Evolutionary conservation across 257 asterid genomes (phyloP).

Genomic region (Solanum appendiculatum): DNA sequence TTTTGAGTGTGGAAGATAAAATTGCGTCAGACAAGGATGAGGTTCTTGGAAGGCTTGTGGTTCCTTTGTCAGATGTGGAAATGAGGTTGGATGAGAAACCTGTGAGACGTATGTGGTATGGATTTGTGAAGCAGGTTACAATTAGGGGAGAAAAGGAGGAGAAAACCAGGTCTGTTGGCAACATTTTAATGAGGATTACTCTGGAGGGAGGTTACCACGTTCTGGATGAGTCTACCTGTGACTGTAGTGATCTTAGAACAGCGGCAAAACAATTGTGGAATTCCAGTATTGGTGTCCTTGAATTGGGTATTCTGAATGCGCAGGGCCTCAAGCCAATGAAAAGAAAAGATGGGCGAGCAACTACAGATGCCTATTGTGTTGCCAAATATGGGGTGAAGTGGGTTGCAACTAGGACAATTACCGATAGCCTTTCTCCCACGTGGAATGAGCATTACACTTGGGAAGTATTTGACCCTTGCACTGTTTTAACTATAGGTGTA

Average conservation of each 20-base stretch:
- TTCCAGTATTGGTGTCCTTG: conserved; percentile 53
- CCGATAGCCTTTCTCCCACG: conserved; percentile 53
- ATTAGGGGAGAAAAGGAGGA: conserved; percentile 47
- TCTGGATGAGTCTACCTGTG: conserved; percentile 51
- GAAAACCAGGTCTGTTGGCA: conserved; percentile 51
- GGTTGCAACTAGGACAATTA: conserved; percentile 60
- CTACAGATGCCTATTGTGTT: conserved; percentile 69
- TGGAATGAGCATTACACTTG: conserved; percentile 78
- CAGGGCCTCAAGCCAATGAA: conserved; percentile 56
- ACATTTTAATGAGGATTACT: conserved; percentile 41
- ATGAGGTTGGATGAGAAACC: conserved; percentile 48
- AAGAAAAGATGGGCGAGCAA: conserved; percentile 38
- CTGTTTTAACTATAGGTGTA: conserved; percentile 58
- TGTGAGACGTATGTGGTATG: conserved; percentile 40
- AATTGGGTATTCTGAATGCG: conserved; percentile 52
- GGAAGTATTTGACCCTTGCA: conserved; percentile 73
- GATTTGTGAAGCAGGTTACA: conserved; percentile 38
- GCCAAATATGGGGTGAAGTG: conserved; percentile 65
- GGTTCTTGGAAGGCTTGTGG: conserved; percentile 43
- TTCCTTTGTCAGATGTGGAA: conserved; percentile 45
- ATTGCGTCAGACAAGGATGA: conserved; percentile 26
- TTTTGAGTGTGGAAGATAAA: not conserved
- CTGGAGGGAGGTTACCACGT: conserved; percentile 78
- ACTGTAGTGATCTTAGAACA: conserved; percentile 66
- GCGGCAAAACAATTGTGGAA: conserved; percentile 58